These are phyloP conservation scores for Incumbomyces delicatus DNA, from an alignment of 2,329 filamentous ascomycete genomes.

Conservation along the genomic window DNA sequence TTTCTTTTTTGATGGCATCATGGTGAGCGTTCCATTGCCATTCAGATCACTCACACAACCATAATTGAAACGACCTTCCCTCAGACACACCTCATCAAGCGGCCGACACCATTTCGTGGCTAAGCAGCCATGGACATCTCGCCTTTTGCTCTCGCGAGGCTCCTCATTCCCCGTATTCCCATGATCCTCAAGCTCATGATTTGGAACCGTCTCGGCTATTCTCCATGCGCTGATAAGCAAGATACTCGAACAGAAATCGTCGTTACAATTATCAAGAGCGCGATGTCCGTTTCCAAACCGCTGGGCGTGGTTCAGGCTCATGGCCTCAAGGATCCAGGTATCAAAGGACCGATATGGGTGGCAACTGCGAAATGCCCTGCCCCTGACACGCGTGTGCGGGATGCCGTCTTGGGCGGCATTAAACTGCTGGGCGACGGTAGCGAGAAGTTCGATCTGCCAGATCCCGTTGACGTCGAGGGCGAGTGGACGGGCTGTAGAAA, in stretches of 20 bases:
- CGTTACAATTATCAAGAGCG: conserved; percentile 60
- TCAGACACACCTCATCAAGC: too few relatives aligned
- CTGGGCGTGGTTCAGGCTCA: conserved; percentile 55
- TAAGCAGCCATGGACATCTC: conserved; percentile 26
- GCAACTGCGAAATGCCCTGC: conserved; percentile 56
- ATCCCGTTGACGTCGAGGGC: conserved; percentile 29
- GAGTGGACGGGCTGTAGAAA: conserved; percentile 38
- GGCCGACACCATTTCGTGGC: too few relatives aligned
- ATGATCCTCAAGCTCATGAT: conserved; percentile 34
- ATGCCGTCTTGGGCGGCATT: conserved; percentile 30
- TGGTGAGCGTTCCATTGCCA: too few relatives aligned
- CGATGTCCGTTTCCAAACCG: conserved; percentile 43
- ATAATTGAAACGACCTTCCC: too few relatives aligned
- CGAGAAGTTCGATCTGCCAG: conserved; percentile 31
- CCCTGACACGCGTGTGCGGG: conserved; percentile 30
- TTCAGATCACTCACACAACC: too few relatives aligned
- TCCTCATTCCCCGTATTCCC: conserved; percentile 31
- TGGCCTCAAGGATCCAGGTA: conserved; percentile 52
- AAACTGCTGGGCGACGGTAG: conserved; percentile 29
- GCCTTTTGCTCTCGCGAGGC: conserved; percentile 26
- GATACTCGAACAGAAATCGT: conserved; percentile 66
- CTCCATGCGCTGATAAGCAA: conserved; percentile 64
- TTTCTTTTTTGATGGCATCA: too few relatives aligned
- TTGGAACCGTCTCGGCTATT: conserved; percentile 48
- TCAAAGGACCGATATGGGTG: conserved; percentile 77